Evolutionary conservation across 176 grass and related monocot species (phyloP).

Genomic region (Triticum aestivum): IWGSC_CS_RefSeq_v2.1 NC_057806.1:709767825-709768324

Average conservation of each 20-base stretch:
- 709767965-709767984: no score
- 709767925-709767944: no score
- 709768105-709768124: constrained; percentile 75
- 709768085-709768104: constrained; percentile 79
- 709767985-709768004: no score
- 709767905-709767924: no score
- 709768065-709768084: constrained; percentile 56
- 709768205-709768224: constrained; percentile 81
- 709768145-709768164: constrained; percentile 68
- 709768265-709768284: neutral
- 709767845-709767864: neutral
- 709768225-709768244: constrained; percentile 51
- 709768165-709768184: constrained; percentile 82
- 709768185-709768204: constrained; percentile 92
- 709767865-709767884: neutral
- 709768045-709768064: neutral
- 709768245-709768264: neutral
- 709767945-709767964: no score
- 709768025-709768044: neutral
- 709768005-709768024: neutral
- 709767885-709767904: neutral
- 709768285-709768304: neutral
- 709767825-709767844: neutral
- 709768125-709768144: constrained; percentile 84
- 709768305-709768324: neutral